Percentiles rank a stretch among this genome's conserved stretches.
Conservation (phyloP, 441 rosid species). For the Populus hybrid region DNA sequence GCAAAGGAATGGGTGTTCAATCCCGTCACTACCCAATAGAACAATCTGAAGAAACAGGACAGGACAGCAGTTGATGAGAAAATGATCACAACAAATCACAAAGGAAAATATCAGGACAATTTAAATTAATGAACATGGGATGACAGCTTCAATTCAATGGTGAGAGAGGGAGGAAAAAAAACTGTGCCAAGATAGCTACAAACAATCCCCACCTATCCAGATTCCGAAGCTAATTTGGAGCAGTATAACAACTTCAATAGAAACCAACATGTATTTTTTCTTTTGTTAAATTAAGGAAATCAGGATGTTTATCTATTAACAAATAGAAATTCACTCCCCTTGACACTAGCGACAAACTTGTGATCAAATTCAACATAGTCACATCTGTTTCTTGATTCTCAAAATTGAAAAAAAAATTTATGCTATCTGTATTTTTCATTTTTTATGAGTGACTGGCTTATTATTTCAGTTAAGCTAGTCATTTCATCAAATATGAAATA, state of each 20-base stretch:
- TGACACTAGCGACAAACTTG: neutral
- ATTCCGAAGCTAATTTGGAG: neutral
- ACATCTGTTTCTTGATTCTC: neutral
- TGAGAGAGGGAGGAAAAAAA: neutral
- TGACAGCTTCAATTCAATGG: neutral
- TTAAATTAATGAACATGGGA: neutral
- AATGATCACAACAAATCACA: conserved; percentile 2
- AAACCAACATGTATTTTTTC: neutral
- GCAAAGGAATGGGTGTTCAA: conserved; percentile 95
- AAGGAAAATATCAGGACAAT: neutral
- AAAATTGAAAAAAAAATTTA: neutral
- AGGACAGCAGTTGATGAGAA: conserved; percentile 9
- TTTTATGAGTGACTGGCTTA: neutral
- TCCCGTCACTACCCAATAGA: conserved; percentile 94
- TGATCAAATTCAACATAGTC: conserved; percentile 1
- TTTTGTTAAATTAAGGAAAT: neutral
- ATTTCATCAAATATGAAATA: neutral
- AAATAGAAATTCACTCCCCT: neutral
- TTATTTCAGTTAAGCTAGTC: neutral
- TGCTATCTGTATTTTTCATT: neutral
- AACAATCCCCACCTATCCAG: neutral
- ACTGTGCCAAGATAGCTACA: neutral
- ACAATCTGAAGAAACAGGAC: conserved; percentile 52
- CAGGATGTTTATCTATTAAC: neutral
- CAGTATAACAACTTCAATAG: neutral